These are phyloP conservation scores for Plantago elongata DNA, from an alignment of 257 asterid species.

Conservation along the genomic window DNA sequence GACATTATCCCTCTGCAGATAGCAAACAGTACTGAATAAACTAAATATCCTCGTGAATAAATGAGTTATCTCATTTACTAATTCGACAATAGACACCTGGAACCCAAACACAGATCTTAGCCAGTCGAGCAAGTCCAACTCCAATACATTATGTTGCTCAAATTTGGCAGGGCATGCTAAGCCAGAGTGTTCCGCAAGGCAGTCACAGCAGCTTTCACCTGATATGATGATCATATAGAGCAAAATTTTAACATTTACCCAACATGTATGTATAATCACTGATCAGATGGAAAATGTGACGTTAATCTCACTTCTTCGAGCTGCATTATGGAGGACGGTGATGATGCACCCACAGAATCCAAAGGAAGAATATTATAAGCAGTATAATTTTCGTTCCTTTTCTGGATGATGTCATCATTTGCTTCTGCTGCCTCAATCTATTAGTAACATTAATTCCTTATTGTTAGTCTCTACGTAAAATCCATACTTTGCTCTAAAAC, in stretches of 20 bases:
- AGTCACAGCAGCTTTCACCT: conserved; percentile 72
- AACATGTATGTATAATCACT: neutral
- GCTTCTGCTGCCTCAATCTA: conserved; percentile 84
- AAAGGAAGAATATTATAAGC: conserved; percentile 73
- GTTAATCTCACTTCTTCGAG: conserved; percentile 58
- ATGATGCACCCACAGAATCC: conserved; percentile 74
- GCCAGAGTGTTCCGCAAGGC: conserved; percentile 55
- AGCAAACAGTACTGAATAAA: neutral
- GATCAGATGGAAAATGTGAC: conserved; percentile 19
- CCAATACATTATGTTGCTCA: conserved; percentile 68
- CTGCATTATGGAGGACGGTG: conserved; percentile 60
- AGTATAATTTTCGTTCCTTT: conserved; percentile 69
- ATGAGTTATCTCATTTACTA: conserved; percentile 21
- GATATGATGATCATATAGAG: conserved; percentile 18
- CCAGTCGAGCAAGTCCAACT: conserved; percentile 80
- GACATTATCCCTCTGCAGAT: conserved; percentile 66
- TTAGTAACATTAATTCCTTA: conserved; percentile 10
- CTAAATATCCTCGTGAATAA: conserved; percentile 12
- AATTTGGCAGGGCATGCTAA: conserved; percentile 59
- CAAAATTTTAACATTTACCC: conserved; percentile 11
- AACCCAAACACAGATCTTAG: conserved; percentile 76
- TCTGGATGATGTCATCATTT: conserved; percentile 51
- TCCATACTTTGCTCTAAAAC: conserved; percentile 9
- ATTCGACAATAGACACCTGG: conserved; percentile 49
- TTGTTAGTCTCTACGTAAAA: conserved; percentile 5